Percentiles rank a stretch among this genome's conserved stretches.
Conservation (phyloP, 2,329 filamentous ascomycete species). For the Ophiostoma montium region DNA sequence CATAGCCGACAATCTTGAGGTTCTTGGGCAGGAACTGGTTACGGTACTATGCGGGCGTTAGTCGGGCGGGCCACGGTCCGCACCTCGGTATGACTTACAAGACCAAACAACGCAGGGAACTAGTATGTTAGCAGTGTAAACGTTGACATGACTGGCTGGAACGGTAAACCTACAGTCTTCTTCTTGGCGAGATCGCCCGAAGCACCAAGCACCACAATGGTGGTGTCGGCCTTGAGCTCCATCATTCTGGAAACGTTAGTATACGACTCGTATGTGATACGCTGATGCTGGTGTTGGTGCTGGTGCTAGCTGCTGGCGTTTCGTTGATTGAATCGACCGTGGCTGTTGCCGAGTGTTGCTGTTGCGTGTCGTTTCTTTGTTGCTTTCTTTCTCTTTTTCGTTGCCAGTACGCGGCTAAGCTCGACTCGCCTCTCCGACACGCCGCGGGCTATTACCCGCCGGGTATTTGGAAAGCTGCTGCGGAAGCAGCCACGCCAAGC, state of each 20-base stretch:
- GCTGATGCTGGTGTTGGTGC: background rate
- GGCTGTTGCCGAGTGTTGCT: background rate
- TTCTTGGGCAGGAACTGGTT: conserved; percentile 98
- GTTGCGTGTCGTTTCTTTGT: background rate
- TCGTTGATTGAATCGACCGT: background rate
- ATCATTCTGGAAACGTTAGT: conserved; percentile 43
- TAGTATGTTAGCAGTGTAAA: conserved; percentile 28
- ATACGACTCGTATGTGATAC: background rate
- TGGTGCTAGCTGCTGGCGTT: background rate
- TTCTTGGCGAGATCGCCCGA: conserved; percentile 98
- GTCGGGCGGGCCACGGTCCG: background rate
- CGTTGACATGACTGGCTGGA: background rate
- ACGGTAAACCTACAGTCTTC: conserved; percentile 60
- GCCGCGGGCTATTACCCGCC: background rate
- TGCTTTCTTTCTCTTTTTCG: no score
- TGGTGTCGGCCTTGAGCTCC: conserved; percentile 97
- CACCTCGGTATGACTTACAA: conserved; percentile 50
- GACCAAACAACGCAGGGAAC: conserved; percentile 94
- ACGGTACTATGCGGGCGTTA: conserved; percentile 51
- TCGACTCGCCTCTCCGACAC: background rate
- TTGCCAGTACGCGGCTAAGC: background rate
- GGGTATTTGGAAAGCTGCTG: background rate
- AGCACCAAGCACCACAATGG: conserved; percentile 90
- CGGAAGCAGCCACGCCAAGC: background rate
- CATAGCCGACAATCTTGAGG: conserved; percentile 96